Base-by-base conservation (phyloP, 2,329 filamentous ascomycete genomes). In the Talaromyces sp. region DNA sequence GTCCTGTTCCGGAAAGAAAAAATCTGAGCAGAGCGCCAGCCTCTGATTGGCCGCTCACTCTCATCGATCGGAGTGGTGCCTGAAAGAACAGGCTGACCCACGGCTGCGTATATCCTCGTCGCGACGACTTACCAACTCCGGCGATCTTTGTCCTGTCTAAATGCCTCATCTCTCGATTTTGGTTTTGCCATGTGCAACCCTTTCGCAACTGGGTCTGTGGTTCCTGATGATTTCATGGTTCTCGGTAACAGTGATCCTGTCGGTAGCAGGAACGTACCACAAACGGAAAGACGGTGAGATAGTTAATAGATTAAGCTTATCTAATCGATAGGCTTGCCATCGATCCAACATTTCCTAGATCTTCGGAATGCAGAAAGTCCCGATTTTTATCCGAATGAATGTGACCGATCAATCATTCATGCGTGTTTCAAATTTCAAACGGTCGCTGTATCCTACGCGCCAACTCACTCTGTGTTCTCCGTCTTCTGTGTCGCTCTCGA, bases 291-390 rank as follows among this genome's bases (percentile, higher is more conserved):
- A 46, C 33, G 48, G 48, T 51, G 52, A 33, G 17, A n/a, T n/a
- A n/a, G n/a, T n/a, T n/a, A n/a, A n/a, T n/a, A n/a, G n/a, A 54
- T 40, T 55, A 55, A 55, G 39, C 53, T 55, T 55, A 55, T 55
- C 53, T 55, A 54, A 52, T 52, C 48, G 48, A 52, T 52, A 52
- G 21, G 22, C n/a, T 46, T 22, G 22, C 22, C 41, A 45, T 31
- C 25, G 17, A 17, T 43, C 19, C 19, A 43, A 21, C 11, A 22
- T 15, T 15, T 8, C 10, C 5, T 39, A 13, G 19, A n/a, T 22
- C 19, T 51, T 11, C 22, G 31, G 31, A 35, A 36, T 51, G 46
- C 33, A 35, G 31, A 51, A 6, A 36, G 21, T 51, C 9, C 19
- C 48, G 13, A 17, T 39, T 39, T 11, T n/a, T n/a, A 51, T 51